These are phyloP conservation scores for Thelonectria rubi DNA, from an alignment of 2,329 filamentous ascomycete species.

Conservation along the genomic window DNA sequence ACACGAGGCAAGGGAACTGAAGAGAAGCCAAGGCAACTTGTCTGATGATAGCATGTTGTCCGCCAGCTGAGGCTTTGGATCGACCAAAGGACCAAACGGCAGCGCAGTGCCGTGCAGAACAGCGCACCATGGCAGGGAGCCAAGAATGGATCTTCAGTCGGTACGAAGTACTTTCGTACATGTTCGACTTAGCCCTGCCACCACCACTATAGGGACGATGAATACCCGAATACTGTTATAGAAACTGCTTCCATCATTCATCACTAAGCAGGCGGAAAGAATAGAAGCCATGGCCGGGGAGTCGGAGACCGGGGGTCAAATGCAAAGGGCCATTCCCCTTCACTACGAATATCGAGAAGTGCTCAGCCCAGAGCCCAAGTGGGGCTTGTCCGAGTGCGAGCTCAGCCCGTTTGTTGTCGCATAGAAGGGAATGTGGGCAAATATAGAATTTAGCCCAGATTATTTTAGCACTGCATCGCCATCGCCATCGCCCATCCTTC, in stretches of 20 bases:
- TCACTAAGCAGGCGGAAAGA: conserved; percentile 26
- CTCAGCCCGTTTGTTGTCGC: not conserved
- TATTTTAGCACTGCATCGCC: conserved; percentile 22
- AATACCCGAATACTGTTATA: conserved; percentile 9
- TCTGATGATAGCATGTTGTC: conserved; percentile 5
- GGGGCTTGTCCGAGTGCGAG: conserved; percentile 8
- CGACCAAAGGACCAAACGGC: conserved; percentile 7
- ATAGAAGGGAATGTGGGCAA: conserved; percentile 21
- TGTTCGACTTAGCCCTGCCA: conserved; percentile 7
- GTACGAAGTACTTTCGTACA: not conserved
- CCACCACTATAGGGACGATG: not conserved
- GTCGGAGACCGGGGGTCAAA: too few relatives aligned
- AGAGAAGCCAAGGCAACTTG: not conserved
- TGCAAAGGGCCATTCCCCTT: too few relatives aligned
- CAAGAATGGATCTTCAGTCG: not conserved
- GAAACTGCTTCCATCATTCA: conserved; percentile 1
- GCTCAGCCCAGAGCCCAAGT: conserved; percentile 14
- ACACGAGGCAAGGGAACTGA: not conserved
- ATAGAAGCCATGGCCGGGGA: conserved; percentile 11
- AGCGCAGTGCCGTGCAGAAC: conserved; percentile 1
- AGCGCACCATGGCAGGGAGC: not conserved
- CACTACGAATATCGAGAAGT: not conserved
- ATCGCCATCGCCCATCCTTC: conserved; percentile 11
- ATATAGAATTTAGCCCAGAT: conserved; percentile 39
- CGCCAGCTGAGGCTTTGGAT: not conserved